These are phyloP conservation scores for Aspergillus steynii DNA, from an alignment of 495 filamentous ascomycete species.

Conservation along the genomic window DNA sequence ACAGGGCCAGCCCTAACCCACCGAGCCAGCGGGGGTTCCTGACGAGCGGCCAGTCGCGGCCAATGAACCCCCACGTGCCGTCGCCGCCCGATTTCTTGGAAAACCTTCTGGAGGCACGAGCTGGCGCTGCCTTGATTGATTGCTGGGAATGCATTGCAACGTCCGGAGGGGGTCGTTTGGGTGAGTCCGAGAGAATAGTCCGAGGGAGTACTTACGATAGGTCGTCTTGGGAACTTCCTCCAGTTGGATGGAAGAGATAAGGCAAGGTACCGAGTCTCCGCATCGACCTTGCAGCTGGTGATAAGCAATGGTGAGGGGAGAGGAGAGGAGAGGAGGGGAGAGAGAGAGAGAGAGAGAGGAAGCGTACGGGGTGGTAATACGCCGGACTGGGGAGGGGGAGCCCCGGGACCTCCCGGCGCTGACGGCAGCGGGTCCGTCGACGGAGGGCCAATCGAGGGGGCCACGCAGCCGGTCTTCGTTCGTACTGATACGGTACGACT, in stretches of 20 bases:
- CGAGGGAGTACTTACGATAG: too few species aligned
- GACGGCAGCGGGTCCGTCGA: slow-evolving; percentile 10
- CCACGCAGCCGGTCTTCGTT: slow-evolving; percentile 21
- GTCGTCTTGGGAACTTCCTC: too few species aligned
- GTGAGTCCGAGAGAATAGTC: too few species aligned
- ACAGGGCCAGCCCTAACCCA: neutral
- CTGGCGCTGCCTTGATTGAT: neutral
- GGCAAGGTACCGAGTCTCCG: too few species aligned
- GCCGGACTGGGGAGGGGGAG: neutral
- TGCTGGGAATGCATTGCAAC: neutral
- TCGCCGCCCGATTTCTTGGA: neutral
- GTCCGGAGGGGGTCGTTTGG: too few species aligned
- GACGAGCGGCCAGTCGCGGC: neutral
- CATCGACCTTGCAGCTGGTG: too few species aligned
- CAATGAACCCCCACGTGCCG: neutral
- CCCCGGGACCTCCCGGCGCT: slow-evolving; percentile 30
- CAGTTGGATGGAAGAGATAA: too few species aligned
- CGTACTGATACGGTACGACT: neutral
- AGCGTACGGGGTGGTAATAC: neutral
- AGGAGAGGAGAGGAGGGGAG: too few species aligned
- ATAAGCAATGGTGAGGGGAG: too few species aligned
- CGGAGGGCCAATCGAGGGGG: slow-evolving; percentile 25
- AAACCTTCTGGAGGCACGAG: neutral
- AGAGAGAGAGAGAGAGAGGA: too few species aligned
- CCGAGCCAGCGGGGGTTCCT: neutral